A percentile compares a stretch with the other conserved stretches of the same genome.
Conservation (phyloP, 768 basidiomycete species). For the Tulasnella sp. region DNA sequence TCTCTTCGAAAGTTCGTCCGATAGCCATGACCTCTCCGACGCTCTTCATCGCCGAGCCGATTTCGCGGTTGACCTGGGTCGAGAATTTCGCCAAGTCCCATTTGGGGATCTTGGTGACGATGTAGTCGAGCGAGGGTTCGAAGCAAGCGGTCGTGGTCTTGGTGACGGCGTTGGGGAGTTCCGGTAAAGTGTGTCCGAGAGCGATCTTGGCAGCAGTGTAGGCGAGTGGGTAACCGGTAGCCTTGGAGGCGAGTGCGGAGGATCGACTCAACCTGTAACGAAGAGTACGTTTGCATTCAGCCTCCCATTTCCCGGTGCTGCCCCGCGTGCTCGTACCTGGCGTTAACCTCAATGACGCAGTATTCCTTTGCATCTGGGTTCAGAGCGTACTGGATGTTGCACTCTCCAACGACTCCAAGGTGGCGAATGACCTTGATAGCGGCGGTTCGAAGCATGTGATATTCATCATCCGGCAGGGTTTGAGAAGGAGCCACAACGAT, state of each 20-base stretch:
- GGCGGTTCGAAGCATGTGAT: slow-evolving; percentile 97
- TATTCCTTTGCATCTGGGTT: slow-evolving; percentile 90
- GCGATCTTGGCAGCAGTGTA: slow-evolving; percentile 99
- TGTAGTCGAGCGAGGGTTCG: slow-evolving; percentile 97
- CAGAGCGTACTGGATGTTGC: slow-evolving; percentile 97
- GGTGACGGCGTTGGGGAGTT: slow-evolving; percentile 97
- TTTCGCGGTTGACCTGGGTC: slow-evolving; percentile 85
- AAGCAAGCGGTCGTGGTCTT: slow-evolving; percentile 99
- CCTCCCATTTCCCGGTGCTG: slow-evolving; percentile 12
- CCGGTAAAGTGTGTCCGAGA: slow-evolving; percentile 92
- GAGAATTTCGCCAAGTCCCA: slow-evolving; percentile 97
- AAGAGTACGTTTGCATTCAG: not conserved
- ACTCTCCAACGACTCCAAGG: slow-evolving; percentile 87
- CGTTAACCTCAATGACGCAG: slow-evolving; percentile 97
- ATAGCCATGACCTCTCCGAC: slow-evolving; percentile 99
- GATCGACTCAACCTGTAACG: not conserved
- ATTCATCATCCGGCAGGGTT: slow-evolving; percentile 94
- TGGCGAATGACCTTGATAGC: slow-evolving; percentile 93
- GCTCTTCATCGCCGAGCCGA: slow-evolving; percentile 98
- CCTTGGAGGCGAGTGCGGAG: slow-evolving; percentile 94
- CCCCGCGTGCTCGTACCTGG: slow-evolving; percentile 48
- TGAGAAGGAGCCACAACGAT: slow-evolving; percentile 99
- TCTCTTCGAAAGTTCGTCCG: slow-evolving; percentile 97
- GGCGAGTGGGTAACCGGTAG: slow-evolving; percentile 96
- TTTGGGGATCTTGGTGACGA: slow-evolving; percentile 98